Evolutionary conservation across 768 basidiomycete genomes (phyloP).

Genomic region (Boletus rubroflammeus): DNA sequence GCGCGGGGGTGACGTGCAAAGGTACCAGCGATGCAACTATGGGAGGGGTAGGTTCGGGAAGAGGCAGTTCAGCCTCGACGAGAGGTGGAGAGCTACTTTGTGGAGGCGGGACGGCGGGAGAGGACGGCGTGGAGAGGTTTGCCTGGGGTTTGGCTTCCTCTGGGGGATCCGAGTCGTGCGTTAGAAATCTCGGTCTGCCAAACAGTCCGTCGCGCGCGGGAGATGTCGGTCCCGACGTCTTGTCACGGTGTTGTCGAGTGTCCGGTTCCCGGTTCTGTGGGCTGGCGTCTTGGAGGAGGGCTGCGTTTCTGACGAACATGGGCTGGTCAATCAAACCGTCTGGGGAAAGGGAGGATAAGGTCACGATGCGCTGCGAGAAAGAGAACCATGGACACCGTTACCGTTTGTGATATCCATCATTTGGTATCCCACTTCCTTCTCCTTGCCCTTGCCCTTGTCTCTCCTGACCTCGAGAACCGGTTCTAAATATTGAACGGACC

Average conservation of each 20-base stretch:
- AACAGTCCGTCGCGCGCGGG: constrained; percentile 18
- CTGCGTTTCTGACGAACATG: constrained; percentile 19
- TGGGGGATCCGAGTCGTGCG: constrained; percentile 20
- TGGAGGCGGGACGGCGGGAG: constrained; percentile 23
- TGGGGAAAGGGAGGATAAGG: constrained; percentile 1
- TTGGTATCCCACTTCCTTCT: constrained; percentile 25
- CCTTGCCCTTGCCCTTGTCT: constrained; percentile 35
- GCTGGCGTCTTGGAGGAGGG: constrained; percentile 20
- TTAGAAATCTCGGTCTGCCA: constrained; percentile 36
- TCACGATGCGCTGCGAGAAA: background rate
- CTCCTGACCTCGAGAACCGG: constrained; percentile 6
- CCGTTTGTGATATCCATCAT: constrained; percentile 40
- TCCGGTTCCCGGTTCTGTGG: background rate
- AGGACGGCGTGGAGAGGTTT: constrained; percentile 4
- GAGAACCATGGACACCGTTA: constrained; percentile 5
- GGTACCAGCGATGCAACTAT: background rate
- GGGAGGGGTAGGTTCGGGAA: constrained; percentile 1
- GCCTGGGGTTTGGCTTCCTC: constrained; percentile 1
- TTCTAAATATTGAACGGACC: background rate
- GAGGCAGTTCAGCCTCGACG: constrained; percentile 1
- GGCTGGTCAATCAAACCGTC: constrained; percentile 2
- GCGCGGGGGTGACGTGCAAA: background rate
- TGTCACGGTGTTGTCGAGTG: background rate
- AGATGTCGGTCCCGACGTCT: background rate
- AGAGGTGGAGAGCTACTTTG: constrained; percentile 28